Base-by-base conservation (phyloP, 495 filamentous ascomycete genomes). In the Parathielavia appendiculata region DNA sequence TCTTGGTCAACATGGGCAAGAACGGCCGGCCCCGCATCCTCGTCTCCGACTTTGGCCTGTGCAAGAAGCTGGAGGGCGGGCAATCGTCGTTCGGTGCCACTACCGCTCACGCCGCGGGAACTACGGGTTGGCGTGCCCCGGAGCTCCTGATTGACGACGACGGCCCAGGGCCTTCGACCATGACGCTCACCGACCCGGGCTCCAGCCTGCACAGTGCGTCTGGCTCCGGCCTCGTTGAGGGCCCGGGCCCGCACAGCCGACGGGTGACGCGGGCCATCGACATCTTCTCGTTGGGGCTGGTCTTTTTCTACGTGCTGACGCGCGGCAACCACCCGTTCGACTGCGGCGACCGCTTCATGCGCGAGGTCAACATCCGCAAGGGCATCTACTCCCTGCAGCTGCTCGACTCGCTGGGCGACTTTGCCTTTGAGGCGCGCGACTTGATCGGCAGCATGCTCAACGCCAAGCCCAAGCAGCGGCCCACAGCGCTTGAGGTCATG, bases 41-140 rank as follows among this genome's bases (percentile, higher is more conserved):
- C 11, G 95, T 98, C 36, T 97, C 95, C 1, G 93, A 97, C 72
- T 98, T 98, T 70, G 93, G 93, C 13, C 81, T 98, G 19, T 97
- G 93, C 72, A 97, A 97, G 79, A 97, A 96, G 66, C 75, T 98
- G n/a, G 93, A 97, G 56, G 90, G 88, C 55, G 91, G 95, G 46
- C 90, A 92, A 65, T 96, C 91, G 50, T 97, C 93, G 0, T 92
- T 97, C 70, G 86, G 91, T 19, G 90, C 91, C 9, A 95, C 93
- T 5, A 97, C 92, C 2, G 90, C 90, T 12, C 91, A 96, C 65
- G 91, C 91, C 14, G 90, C 90, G 35, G 93, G 93, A 22, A 98
- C 93, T 1, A 88, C 88, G 35, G 93, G 93, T 30, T 98, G 93
- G 93, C 88, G 92, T 41, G 93, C 93, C 3, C 93, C 95, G 0